A percentile compares a stretch with the other conserved stretches of the same genome.
Evolutionary conservation across 805 yeast species (phyloP).

Genomic region (Starmerella vaccinii): DNA sequence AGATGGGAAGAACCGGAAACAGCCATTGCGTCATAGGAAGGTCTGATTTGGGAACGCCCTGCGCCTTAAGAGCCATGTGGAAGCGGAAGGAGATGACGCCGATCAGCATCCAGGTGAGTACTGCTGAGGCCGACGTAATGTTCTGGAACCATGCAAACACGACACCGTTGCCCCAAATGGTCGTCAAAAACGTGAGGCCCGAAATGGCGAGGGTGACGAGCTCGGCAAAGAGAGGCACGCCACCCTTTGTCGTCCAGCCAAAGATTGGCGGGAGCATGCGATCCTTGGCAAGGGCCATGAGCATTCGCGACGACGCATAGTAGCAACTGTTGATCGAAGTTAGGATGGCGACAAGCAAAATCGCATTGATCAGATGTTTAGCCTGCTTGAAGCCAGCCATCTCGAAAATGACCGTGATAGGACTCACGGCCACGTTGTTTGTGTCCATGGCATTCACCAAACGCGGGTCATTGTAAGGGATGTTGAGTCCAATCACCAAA

Average conservation of each 20-base stretch:
- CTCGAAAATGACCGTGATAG: slow-evolving; percentile 44
- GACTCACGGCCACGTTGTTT: slow-evolving; percentile 40
- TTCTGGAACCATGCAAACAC: slow-evolving; percentile 59
- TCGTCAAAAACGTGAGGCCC: slow-evolving; percentile 53
- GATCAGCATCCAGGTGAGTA: slow-evolving; percentile 54
- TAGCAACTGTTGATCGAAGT: slow-evolving; percentile 57
- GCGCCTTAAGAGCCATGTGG: slow-evolving; percentile 47
- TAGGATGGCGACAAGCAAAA: slow-evolving; percentile 50
- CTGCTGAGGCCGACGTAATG: slow-evolving; percentile 50
- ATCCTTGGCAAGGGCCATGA: slow-evolving; percentile 48
- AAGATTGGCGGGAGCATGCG: slow-evolving; percentile 47
- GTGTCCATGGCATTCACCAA: slow-evolving; percentile 38
- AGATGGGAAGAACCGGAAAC: slow-evolving; percentile 40
- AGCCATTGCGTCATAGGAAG: slow-evolving; percentile 45
- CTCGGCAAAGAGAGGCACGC: slow-evolving; percentile 52
- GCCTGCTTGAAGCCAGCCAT: slow-evolving; percentile 37
- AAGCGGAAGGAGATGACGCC: slow-evolving; percentile 49
- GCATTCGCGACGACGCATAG: slow-evolving; percentile 52
- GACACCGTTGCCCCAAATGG: slow-evolving; percentile 44
- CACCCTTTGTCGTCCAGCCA: slow-evolving; percentile 41
- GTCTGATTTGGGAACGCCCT: slow-evolving; percentile 43
- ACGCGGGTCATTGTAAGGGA: slow-evolving; percentile 42
- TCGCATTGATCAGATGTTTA: slow-evolving; percentile 43
- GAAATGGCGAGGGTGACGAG: slow-evolving; percentile 44
- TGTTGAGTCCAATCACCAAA: slow-evolving; percentile 46